phyloP scores from a whole-genome alignment of 345 rosid genomes.

The Cardiospermum halicacabum region DNA sequence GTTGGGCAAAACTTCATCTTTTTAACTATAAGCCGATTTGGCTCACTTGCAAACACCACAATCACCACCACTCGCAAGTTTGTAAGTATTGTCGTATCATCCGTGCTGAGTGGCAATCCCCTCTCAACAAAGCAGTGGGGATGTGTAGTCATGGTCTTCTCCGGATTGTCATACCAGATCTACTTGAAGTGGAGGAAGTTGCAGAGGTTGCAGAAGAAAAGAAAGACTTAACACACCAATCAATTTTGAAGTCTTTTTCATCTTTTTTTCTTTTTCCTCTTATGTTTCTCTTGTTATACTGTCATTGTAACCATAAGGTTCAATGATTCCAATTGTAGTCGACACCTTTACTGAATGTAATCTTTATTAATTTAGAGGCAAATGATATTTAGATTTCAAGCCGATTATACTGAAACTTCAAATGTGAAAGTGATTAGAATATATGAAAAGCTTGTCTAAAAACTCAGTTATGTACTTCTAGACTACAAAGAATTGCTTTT shows the following conservation, averaged over 20 bases:
- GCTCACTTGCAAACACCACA: constrained; percentile 90
- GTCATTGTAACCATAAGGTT: constrained; percentile 22
- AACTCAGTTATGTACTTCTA: too few species aligned
- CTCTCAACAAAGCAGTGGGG: constrained; percentile 88
- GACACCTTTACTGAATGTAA: constrained; percentile 10
- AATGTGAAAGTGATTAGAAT: too few species aligned
- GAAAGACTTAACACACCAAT: constrained; percentile 40
- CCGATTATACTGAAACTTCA: too few species aligned
- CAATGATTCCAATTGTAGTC: constrained; percentile 12
- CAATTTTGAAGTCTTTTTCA: constrained; percentile 11
- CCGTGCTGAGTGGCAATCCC: constrained; percentile 84
- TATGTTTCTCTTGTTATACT: constrained; percentile 15
- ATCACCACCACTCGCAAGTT: constrained; percentile 93
- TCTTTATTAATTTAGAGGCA: constrained; percentile 7
- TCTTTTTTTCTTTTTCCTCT: constrained; percentile 1
- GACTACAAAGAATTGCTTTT: too few species aligned
- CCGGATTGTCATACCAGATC: constrained; percentile 92
- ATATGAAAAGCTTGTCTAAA: neutral
- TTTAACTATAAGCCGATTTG: constrained; percentile 85
- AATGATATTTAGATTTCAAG: constrained; percentile 3
- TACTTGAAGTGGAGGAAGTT: constrained; percentile 82
- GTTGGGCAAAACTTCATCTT: constrained; percentile 97
- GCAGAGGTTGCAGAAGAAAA: constrained; percentile 73
- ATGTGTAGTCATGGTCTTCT: constrained; percentile 84
- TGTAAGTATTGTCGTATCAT: constrained; percentile 86